Evolutionary conservation across 192 early-diverging fungal species (phyloP).

Genomic region (Coemansia sp.): DNA sequence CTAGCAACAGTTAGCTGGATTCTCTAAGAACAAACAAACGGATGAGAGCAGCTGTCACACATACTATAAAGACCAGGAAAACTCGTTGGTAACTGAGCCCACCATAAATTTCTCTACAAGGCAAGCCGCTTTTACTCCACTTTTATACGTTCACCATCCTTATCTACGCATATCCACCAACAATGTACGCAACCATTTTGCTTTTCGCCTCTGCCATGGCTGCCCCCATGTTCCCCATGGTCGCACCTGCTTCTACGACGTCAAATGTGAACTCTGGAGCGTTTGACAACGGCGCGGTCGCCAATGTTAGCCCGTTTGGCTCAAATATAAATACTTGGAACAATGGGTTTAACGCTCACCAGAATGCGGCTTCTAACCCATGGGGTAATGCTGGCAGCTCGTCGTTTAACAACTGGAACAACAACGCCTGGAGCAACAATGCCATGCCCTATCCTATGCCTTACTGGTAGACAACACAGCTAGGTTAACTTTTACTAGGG

Average conservation of each 20-base stretch:
- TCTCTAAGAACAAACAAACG: background rate
- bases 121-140: background rate
- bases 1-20: background rate
- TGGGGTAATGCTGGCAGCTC: slow-evolving; percentile 50
- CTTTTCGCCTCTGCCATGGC: slow-evolving; percentile 19
- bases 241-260: slow-evolving; percentile 22
- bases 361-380: slow-evolving; percentile 39
- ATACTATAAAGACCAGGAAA: background rate
- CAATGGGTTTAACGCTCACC: slow-evolving; percentile 46
- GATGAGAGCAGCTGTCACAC: background rate
- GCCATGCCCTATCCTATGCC: slow-evolving; percentile 29
- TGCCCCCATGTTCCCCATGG: slow-evolving; percentile 28
- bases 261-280: slow-evolving; percentile 48
- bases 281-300: slow-evolving; percentile 36
- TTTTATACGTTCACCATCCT: background rate
- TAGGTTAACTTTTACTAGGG: background rate
- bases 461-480: slow-evolving; percentile 27
- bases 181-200: slow-evolving; percentile 9
- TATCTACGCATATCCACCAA: slow-evolving; percentile 5
- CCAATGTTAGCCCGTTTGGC: slow-evolving; percentile 40
- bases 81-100: background rate
- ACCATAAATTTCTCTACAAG: background rate
- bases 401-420: slow-evolving; percentile 55
- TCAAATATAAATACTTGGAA: slow-evolving; percentile 44
- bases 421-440: slow-evolving; percentile 53